Percentiles rank a stretch among this genome's conserved stretches.
Evolutionary conservation across 345 rosid species (phyloP).

Genomic region (Lepidium sativum): DNA sequence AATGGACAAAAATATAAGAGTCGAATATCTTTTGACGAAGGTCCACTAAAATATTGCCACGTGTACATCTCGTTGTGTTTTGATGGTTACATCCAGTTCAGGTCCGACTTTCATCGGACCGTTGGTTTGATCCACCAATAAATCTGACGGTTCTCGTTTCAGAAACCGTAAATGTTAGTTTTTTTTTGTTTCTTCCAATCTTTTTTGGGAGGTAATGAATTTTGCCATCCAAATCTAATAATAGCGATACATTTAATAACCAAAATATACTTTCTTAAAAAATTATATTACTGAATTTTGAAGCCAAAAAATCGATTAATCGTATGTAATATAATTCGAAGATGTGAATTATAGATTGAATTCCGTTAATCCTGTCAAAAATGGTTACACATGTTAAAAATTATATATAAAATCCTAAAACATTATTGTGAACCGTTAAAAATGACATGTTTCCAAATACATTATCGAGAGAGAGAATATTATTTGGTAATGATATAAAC

Average conservation of each 20-base stretch:
- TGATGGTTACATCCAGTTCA: not conserved
- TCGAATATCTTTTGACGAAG: not conserved
- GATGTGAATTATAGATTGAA: too few species aligned
- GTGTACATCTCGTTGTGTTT: conserved; percentile 4
- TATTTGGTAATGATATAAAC: not conserved
- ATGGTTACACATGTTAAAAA: too few species aligned
- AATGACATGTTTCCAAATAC: not conserved
- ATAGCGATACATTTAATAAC: too few species aligned
- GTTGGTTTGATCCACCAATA: conserved; percentile 20
- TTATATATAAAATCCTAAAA: too few species aligned
- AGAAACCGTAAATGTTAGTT: conserved; percentile 1
- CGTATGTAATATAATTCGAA: too few species aligned
- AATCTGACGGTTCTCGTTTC: conserved; percentile 25
- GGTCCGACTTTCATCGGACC: conserved; percentile 18
- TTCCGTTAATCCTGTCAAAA: too few species aligned
- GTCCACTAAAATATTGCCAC: conserved; percentile 25
- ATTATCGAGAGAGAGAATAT: not conserved
- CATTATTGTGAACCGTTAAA: too few species aligned
- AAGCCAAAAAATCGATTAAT: too few species aligned
- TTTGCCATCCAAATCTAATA: not conserved
- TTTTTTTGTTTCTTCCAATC: not conserved
- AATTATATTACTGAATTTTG: too few species aligned
- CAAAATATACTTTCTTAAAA: too few species aligned
- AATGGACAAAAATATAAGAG: not conserved
- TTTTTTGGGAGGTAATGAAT: not conserved